These are phyloP conservation scores for Ramalina peruviana DNA, from an alignment of 495 filamentous ascomycete genomes.

Conservation along the genomic window DNA sequence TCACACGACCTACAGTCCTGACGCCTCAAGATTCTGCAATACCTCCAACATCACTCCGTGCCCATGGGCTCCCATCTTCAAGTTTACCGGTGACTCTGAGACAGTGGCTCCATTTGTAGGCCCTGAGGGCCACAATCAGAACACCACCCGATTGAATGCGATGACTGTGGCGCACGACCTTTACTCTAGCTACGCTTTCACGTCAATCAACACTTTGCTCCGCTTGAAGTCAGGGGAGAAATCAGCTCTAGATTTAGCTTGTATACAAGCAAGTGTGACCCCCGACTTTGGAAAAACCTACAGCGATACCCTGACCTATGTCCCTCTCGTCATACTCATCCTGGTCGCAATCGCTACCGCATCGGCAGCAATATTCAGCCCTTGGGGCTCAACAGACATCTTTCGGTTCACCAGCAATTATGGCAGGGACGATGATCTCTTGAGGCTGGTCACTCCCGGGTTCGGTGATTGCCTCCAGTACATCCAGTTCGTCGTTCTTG, in stretches of 20 bases:
- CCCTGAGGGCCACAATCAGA: constrained; percentile 1
- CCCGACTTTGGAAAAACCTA: constrained; percentile 57
- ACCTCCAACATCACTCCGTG: constrained; percentile 47
- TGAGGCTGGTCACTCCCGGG: constrained; percentile 86
- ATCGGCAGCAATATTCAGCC: constrained; percentile 74
- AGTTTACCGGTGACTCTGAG: constrained; percentile 25
- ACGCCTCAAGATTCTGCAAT: constrained; percentile 45
- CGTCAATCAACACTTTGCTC: constrained; percentile 59
- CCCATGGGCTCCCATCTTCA: constrained; percentile 63
- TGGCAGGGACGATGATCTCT: constrained; percentile 80
- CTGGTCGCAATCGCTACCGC: constrained; percentile 70
- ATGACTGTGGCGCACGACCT: constrained; percentile 71
- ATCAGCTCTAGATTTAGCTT: constrained; percentile 49
- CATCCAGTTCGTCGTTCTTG: constrained; percentile 82
- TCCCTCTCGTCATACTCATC: constrained; percentile 65
- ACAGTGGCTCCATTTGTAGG: constrained; percentile 29
- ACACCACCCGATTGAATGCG: constrained; percentile 43
- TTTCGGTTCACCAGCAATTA: constrained; percentile 96
- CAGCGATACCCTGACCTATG: constrained; percentile 54
- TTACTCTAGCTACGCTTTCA: constrained; percentile 67
- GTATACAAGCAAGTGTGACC: constrained; percentile 66
- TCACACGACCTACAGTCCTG: constrained; percentile 47
- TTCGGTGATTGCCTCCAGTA: constrained; percentile 97
- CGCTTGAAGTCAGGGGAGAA: constrained; percentile 59
- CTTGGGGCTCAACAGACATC: constrained; percentile 80